Evolutionary conservation across 1,284 basidiomycete species (phyloP).

Genomic region (Puccinia polysora): DNA sequence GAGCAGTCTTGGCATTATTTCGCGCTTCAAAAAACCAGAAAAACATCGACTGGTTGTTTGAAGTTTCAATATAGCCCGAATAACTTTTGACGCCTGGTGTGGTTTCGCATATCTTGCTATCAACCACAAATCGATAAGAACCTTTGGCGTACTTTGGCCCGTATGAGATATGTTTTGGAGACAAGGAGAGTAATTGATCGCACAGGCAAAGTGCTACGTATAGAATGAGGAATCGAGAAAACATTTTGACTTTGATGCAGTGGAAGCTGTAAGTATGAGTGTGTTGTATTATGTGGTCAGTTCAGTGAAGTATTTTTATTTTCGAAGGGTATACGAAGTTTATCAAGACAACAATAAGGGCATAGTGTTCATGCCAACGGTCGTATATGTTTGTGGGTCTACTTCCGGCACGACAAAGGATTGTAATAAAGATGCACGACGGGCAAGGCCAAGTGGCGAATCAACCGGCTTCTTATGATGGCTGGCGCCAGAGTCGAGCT

Average conservation of each 20-base stretch:
- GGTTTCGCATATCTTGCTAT: slow-evolving; percentile 69
- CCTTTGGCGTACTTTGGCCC: slow-evolving; percentile 3
- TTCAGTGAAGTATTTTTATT: too few species aligned
- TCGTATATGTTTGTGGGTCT: too few species aligned
- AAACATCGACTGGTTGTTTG: slow-evolving; percentile 60
- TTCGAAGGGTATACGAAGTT: too few species aligned
- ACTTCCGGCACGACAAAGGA: too few species aligned
- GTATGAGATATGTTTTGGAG: slow-evolving; percentile 22
- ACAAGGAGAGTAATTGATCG: slow-evolving; percentile 1
- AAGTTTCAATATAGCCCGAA: slow-evolving; percentile 64
- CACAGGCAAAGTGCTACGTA: slow-evolving; percentile 3
- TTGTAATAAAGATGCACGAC: too few species aligned
- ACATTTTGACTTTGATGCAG: not conserved
- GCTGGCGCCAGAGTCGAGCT: too few species aligned
- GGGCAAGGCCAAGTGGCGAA: too few species aligned
- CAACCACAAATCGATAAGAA: slow-evolving; percentile 24
- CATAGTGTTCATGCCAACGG: too few species aligned
- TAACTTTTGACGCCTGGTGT: slow-evolving; percentile 65
- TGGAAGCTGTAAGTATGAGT: not conserved
- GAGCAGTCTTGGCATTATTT: slow-evolving; percentile 60
- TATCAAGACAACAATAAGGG: too few species aligned
- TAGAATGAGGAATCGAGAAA: slow-evolving; percentile 6
- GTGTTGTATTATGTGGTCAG: too few species aligned
- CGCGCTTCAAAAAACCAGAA: slow-evolving; percentile 68
- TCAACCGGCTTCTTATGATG: too few species aligned